Evolutionary conservation across 2,329 filamentous ascomycete genomes (phyloP).

Genomic region (Cytospora mali): DNA sequence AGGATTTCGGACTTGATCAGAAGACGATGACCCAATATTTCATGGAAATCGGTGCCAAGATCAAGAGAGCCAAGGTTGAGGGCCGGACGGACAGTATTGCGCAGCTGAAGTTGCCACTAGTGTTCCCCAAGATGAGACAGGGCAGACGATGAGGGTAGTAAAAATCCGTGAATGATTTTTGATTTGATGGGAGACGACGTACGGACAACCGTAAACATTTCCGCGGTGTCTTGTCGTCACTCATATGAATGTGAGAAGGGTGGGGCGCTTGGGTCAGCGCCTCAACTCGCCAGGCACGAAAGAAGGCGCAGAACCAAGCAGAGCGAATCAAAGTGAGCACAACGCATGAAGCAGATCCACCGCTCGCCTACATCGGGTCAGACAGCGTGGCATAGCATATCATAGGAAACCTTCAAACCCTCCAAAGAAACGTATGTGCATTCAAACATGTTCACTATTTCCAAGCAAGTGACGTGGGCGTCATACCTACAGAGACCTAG

Average conservation of each 20-base stretch:
- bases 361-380: neutral
- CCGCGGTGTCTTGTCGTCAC: neutral
- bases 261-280: neutral
- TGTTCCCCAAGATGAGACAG: slow-evolving; percentile 70
- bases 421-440: neutral
- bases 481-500: neutral
- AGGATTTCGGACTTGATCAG: slow-evolving; percentile 73
- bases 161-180: neutral
- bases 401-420: neutral
- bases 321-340: neutral
- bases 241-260: neutral
- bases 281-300: neutral
- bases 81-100: slow-evolving; percentile 62
- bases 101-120: slow-evolving; percentile 73
- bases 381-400: slow-evolving; percentile 2
- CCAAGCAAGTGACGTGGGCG: slow-evolving; percentile 1
- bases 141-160: slow-evolving; percentile 32
- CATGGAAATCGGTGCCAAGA: slow-evolving; percentile 71
- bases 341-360: neutral
- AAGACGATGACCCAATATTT: slow-evolving; percentile 74
- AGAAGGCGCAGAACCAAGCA: neutral
- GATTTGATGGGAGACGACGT: neutral
- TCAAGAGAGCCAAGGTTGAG: slow-evolving; percentile 62
- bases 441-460: neutral
- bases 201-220: neutral